Percentiles rank a stretch among this genome's conserved stretches.
phyloP scores from a whole-genome alignment of 1,284 basidiomycete genomes.

The Phenoliferia sp. region DNA sequence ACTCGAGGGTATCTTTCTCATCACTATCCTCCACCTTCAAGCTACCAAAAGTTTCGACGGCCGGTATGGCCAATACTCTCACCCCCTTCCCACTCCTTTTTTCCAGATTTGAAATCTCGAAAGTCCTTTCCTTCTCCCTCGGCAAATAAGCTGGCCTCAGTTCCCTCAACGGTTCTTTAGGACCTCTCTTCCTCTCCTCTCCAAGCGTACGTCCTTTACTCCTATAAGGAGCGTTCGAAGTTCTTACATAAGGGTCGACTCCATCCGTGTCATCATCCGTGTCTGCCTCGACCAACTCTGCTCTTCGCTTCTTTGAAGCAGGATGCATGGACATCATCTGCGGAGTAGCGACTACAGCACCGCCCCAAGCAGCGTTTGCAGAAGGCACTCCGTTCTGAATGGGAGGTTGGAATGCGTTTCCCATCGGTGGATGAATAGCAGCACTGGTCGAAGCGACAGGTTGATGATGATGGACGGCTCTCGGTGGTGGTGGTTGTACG shows the following conservation, averaged over 20 bases:
- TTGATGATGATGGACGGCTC: background rate
- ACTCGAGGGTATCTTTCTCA: slow-evolving; percentile 63
- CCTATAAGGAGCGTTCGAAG: slow-evolving; percentile 15
- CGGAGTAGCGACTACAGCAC: background rate
- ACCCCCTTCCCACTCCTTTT: slow-evolving; percentile 29
- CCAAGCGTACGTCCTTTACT: slow-evolving; percentile 18
- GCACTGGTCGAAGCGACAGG: background rate
- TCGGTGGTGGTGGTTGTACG: background rate
- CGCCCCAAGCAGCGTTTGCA: background rate
- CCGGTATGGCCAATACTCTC: slow-evolving; percentile 49
- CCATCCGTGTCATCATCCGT: background rate
- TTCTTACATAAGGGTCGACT: slow-evolving; percentile 1
- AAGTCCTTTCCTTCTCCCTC: slow-evolving; percentile 22
- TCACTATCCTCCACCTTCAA: slow-evolving; percentile 59
- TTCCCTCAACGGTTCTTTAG: slow-evolving; percentile 48
- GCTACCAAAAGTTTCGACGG: slow-evolving; percentile 57
- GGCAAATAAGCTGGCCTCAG: slow-evolving; percentile 44
- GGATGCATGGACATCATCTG: background rate
- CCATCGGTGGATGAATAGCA: background rate
- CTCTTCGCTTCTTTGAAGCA: slow-evolving; percentile 12
- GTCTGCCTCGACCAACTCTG: background rate
- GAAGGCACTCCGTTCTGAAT: background rate
- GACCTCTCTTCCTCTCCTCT: slow-evolving; percentile 6
- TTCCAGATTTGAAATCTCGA: slow-evolving; percentile 16
- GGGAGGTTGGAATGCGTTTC: background rate